Base-by-base conservation (phyloP, 2,329 filamentous ascomycete species). In the Phialocephala sp. region DNA sequence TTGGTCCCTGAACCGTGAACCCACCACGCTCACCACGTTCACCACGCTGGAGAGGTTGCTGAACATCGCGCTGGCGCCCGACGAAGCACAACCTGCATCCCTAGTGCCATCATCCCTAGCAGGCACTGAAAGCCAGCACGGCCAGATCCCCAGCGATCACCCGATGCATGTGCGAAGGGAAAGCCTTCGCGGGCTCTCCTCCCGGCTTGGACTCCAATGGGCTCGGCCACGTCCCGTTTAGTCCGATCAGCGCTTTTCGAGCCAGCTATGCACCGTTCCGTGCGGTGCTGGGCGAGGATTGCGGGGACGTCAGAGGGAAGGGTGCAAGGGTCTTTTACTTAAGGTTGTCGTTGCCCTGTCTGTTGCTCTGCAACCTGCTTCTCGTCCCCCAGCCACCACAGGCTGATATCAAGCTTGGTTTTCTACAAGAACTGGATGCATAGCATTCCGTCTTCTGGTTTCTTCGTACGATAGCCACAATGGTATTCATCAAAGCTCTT, bases 401-500 rank as follows among this genome's bases (percentile, higher is more conserved):
- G 24, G 24, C 50, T 54, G 50, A 54, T 35, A 54, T 54, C 50
- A 54, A 54, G 50, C 50, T 54, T 54, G 22, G 24, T 54, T 45
- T 32, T 43, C 39, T 27, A 45, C 36, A 22, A 64, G 37, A 6
- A 22, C 43, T 54, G 20, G 35, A 39, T 64, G 50, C 47, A 57
- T 50, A 57, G 22, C 41, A 32, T 32, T 35, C 43, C 35, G 0
- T 9, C 54, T 45, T 45, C 36, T 55, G 22, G 24, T 55, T 15
- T 35, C 15, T 54, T 18, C 45, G 8, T 54, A 47, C 36, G 50
- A 64, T 47, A 64, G n/a, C 52, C 62, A 55, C 35, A 56, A 64
- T 64, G 62, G 56, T 60, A 55, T 56, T 59, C 12, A 27, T 71
- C 27, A 71, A 67, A 58, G 50, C 54, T 57, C 27, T 74, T 24